Evolutionary conservation across 257 asterid species (phyloP), one percentile per base, ranked within the genome.

Genomic region (Thymus quinquecostatus): DNA sequence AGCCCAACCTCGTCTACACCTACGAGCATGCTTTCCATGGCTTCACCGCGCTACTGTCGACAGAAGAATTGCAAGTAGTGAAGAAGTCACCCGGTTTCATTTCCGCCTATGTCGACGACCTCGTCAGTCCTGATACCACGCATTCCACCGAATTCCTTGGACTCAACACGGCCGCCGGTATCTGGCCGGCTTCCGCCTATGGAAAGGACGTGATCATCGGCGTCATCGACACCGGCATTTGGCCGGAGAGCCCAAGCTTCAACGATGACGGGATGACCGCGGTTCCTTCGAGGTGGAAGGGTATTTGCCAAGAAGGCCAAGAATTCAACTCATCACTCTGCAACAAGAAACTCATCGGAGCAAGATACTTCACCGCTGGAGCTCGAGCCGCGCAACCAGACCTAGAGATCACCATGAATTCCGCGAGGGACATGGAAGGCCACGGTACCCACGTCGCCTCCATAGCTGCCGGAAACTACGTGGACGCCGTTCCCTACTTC

Each of bases 171-270:
- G 71, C 80, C 0, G 45, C 82, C 2, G 86, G 86, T 2, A 8
- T 82, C n/a, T 82, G 86, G 83, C 86, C 83, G 0, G 83, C 83
- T 2, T 75, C 86, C 29, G 5, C 62, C 2, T 79, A 65, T 28
- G 86, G 86, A 1, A 76, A 73, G 28, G 84, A 82, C n/a, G 84
- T 79, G 43, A 79, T 82, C 27, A 74, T 82, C 1, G 86, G 84
- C 47, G 58, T 82, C 29, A 41, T 82, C 6, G 86, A 82, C 69
- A 8, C 63, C 0, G 86, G 86, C 0, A 61, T 82, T 1, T 82
- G 86, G 86, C 86, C 86, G 2, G 86, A 82, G 50, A 82, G 86
- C 11, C 80, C 71, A 11, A 79, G 86, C 76, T 82, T 79, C 36
- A 69, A 6, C 5, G 84, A 82, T 8, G 69, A 73, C 2, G 84